Evolutionary conservation across 495 filamentous ascomycete species (phyloP).

Genomic region (Talaromyces stipitatus): DNA sequence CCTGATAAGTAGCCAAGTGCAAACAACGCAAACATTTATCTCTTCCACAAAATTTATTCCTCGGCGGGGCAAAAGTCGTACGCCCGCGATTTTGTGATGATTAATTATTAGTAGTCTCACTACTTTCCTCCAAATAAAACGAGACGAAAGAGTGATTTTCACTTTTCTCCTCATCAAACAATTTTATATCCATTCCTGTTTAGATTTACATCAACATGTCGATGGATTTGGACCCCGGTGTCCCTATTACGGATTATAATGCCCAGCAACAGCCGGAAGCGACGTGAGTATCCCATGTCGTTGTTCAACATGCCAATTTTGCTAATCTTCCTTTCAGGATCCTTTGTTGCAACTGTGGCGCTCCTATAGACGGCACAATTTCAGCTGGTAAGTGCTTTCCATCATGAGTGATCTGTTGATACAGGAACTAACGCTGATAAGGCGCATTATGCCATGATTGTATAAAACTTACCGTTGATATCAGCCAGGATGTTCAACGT

Average conservation of each 20-base stretch:
- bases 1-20: not conserved
- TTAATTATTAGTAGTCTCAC: not conserved
- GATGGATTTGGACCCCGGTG: constrained; percentile 64
- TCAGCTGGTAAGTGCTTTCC: constrained; percentile 47
- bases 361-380: constrained; percentile 84
- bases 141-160: not conserved
- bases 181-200: not conserved
- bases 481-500: constrained; percentile 83
- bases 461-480: constrained; percentile 85
- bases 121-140: not conserved
- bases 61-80: constrained; percentile 1
- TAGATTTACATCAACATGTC: constrained; percentile 35
- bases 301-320: constrained; percentile 12
- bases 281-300: constrained; percentile 41
- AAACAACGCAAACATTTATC: constrained; percentile 1
- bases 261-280: constrained; percentile 40
- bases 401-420: not conserved
- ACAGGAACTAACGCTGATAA: not conserved
- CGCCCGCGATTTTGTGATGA: not conserved
- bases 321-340: constrained; percentile 46
- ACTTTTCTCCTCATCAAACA: not conserved
- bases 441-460: constrained; percentile 85
- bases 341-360: constrained; percentile 91
- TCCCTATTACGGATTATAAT: constrained; percentile 44
- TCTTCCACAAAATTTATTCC: not conserved